Base-by-base conservation (phyloP, 2,329 filamentous ascomycete genomes). In the Microsporum canis region DNA sequence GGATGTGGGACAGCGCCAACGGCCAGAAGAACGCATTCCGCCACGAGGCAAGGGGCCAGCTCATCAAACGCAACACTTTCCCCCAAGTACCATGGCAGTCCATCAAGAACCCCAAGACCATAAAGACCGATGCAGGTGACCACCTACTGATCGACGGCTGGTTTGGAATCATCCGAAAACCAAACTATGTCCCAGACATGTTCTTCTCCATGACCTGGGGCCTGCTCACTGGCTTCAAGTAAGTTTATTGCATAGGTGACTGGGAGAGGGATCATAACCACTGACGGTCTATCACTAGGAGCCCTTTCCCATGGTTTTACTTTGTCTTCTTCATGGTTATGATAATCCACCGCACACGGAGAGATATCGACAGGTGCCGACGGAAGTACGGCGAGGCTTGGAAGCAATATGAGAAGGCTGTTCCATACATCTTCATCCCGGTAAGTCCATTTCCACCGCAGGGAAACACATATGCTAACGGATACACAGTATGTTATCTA, bases 1-100 rank as follows among this genome's bases (percentile, higher is more conserved):
- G 89, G 84, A 80, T 95, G 61, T 96, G 91, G 89, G 91, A 95
- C 71, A 94, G 89, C 51, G 86, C 85, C 76, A 95, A 95, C 78
- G 89, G 85, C 70, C 91, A 96, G 76, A 96, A 96, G 83, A 96
- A 95, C 78, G 86, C 88, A 65, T 96, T 92, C 83, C 86, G 91
- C 60, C 84, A 87, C 66, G 81, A 84, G 75, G 89, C 95, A 76
- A 84, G 86, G 63, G 85, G 85, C 45, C 62, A 66, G 36, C 67
- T 74, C 58, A 75, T 87, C 59, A 78, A 84, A 71, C 88, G 91
- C 68, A 88, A 86, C 68, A 86, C 89, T 1, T 95, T 96, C 78
- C 91, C 91, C 4, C 88, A 92, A 73, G 82, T 96, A 14, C 90
- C 90, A 4, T 96, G 89, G 87, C 88, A 88, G 73, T 86, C 85